These are phyloP conservation scores for Chalciporus chontae DNA, from an alignment of 768 basidiomycete species.

Conservation along the genomic window DNA sequence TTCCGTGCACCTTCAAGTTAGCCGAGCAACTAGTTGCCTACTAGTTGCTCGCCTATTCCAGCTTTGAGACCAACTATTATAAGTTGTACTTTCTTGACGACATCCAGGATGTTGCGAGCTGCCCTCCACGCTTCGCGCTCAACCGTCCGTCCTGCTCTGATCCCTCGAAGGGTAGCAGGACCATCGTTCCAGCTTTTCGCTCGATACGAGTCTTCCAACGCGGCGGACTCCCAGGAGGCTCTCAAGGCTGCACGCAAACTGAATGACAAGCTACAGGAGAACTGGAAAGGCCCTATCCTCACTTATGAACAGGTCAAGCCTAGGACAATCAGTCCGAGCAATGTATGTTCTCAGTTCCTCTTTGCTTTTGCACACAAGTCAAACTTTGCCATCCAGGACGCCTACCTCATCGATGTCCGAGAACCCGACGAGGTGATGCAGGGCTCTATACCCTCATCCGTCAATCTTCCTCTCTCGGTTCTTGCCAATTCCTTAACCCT, in stretches of 20 bases:
- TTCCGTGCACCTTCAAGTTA: no score
- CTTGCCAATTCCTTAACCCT: conserved; percentile 66
- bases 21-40: no score
- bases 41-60: no score
- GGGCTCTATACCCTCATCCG: conserved; percentile 89
- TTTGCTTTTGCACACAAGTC: conserved; percentile 2
- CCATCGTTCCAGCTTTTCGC: conserved; percentile 16
- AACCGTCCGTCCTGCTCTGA: conserved; percentile 6
- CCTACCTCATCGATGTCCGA: conserved; percentile 84
- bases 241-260: conserved; percentile 30
- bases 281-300: conserved; percentile 75
- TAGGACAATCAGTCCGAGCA: conserved; percentile 69
- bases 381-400: conserved; percentile 42
- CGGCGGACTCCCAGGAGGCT: conserved; percentile 18
- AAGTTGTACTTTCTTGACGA: no score
- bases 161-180: conserved; percentile 1
- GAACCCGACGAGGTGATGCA: conserved; percentile 89
- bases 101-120: conserved; percentile 27
- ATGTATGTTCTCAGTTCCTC: conserved; percentile 35
- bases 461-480: conserved; percentile 84
- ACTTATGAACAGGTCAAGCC: conserved; percentile 81
- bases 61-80: no score
- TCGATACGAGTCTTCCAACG: conserved; percentile 36
- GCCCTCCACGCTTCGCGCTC: conserved; percentile 15
- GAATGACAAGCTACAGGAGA: conserved; percentile 46